Percentiles rank a stretch among this genome's conserved stretches.
Evolutionary conservation across 2,329 filamentous ascomycete species (phyloP).

Genomic region (Cladosporium sp.): DNA sequence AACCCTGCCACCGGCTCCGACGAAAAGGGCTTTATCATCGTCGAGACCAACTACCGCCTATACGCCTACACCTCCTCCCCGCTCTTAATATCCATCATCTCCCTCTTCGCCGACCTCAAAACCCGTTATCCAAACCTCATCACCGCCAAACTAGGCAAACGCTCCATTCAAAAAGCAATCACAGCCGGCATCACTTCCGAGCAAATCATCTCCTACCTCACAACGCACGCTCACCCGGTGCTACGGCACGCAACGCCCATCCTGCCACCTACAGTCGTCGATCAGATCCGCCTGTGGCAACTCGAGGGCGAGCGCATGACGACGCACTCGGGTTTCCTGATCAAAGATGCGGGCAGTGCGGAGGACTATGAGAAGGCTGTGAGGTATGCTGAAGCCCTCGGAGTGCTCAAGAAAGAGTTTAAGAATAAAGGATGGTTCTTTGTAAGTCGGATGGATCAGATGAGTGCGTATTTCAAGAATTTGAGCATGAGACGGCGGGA

Average conservation of each 20-base stretch:
- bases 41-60: slow-evolving; percentile 96
- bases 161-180: slow-evolving; percentile 83
- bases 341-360: slow-evolving; percentile 69
- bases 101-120: slow-evolving; percentile 80
- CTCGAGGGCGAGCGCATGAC: slow-evolving; percentile 94
- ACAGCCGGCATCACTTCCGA: slow-evolving; percentile 87
- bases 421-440: slow-evolving; percentile 82
- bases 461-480: slow-evolving; percentile 69
- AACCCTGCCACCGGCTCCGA: slow-evolving; percentile 31
- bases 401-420: slow-evolving; percentile 83
- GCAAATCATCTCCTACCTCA: slow-evolving; percentile 91
- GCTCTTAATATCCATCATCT: slow-evolving; percentile 88
- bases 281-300: slow-evolving; percentile 97
- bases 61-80: slow-evolving; percentile 96
- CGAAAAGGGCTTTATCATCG: slow-evolving; percentile 78
- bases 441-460: slow-evolving; percentile 84
- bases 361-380: slow-evolving; percentile 67
- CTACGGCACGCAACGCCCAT: slow-evolving; percentile 75
- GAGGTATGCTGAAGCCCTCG: slow-evolving; percentile 80
- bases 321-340: slow-evolving; percentile 75
- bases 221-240: slow-evolving; percentile 89
- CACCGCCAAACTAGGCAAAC: slow-evolving; percentile 82
- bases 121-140: slow-evolving; percentile 94
- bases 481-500: slow-evolving; percentile 41
- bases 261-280: slow-evolving; percentile 89